Conservation (phyloP, 179 eudicot species). For the Silene coronaria region DNA sequence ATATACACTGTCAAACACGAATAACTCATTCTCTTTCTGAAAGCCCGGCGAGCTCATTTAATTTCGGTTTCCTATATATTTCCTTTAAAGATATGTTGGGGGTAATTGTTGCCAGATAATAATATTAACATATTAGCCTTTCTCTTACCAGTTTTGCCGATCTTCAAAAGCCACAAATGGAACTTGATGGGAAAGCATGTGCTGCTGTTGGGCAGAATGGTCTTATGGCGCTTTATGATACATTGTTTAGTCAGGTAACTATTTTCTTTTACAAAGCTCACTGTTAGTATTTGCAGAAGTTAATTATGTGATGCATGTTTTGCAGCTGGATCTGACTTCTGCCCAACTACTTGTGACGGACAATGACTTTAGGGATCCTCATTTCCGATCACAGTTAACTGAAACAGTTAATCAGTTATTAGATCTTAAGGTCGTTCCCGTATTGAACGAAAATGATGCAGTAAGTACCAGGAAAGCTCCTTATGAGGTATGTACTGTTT, state of each 20-base stretch:
- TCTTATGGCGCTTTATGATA: constrained; percentile 94
- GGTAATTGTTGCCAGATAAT: neutral
- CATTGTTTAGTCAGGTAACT: constrained; percentile 87
- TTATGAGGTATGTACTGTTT: constrained; percentile 57
- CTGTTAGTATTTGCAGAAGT: neutral
- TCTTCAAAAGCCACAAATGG: constrained; percentile 91
- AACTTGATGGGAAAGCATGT: constrained; percentile 96
- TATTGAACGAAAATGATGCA: constrained; percentile 92
- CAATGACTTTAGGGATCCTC: constrained; percentile 78
- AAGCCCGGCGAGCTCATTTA: neutral
- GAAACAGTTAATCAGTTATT: constrained; percentile 66
- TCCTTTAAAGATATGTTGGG: neutral
- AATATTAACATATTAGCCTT: constrained; percentile 11
- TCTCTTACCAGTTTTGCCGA: constrained; percentile 69
- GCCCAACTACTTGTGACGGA: constrained; percentile 96
- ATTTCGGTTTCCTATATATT: neutral
- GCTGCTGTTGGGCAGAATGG: constrained; percentile 98
- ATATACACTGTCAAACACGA: too few relatives aligned
- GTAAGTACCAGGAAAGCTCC: constrained; percentile 93
- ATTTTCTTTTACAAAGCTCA: neutral
- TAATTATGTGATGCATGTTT: constrained; percentile 16
- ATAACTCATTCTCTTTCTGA: too few relatives aligned
- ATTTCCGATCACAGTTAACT: constrained; percentile 64
- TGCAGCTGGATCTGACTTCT: constrained; percentile 88
- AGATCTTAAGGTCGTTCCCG: constrained; percentile 61